A percentile compares a stretch with the other conserved stretches of the same genome.
Evolutionary conservation across 148 eudicot genomes (phyloP).

Genomic region (Pouteria glomerata): DNA sequence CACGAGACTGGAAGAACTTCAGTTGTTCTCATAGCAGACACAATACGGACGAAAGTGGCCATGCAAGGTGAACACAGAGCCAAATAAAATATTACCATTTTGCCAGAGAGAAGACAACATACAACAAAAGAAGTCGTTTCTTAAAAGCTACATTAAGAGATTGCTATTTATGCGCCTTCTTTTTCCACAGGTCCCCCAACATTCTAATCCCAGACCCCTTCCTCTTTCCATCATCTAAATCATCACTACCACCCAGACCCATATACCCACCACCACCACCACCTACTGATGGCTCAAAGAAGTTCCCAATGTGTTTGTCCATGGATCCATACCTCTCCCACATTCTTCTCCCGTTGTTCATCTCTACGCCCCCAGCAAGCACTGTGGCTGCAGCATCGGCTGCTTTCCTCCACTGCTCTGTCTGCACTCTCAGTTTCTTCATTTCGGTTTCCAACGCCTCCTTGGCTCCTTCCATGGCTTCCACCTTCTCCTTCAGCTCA

Average conservation of each 20-base stretch:
- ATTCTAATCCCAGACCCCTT: slow-evolving; percentile 70
- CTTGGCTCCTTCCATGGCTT: slow-evolving; percentile 38
- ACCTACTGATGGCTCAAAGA: slow-evolving; percentile 34
- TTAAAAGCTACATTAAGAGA: background rate
- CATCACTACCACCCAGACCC: slow-evolving; percentile 59
- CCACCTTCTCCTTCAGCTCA: slow-evolving; percentile 40
- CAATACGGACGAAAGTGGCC: background rate
- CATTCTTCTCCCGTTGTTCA: slow-evolving; percentile 41
- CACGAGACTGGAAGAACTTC: no score
- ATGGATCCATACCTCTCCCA: slow-evolving; percentile 77
- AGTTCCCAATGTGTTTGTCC: slow-evolving; percentile 62
- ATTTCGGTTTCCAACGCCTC: slow-evolving; percentile 65
- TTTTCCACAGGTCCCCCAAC: slow-evolving; percentile 94
- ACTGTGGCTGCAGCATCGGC: slow-evolving; percentile 87
- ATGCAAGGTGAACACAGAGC: slow-evolving; percentile 3
- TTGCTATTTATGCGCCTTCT: slow-evolving; percentile 67
- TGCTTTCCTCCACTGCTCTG: slow-evolving; percentile 98
- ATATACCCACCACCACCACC: slow-evolving; percentile 31
- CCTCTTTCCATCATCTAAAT: slow-evolving; percentile 53
- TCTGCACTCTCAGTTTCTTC: slow-evolving; percentile 83
- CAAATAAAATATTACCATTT: slow-evolving; percentile 2
- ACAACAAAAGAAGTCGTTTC: background rate
- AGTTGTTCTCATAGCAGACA: no score
- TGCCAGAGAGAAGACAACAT: background rate
- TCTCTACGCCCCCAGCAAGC: slow-evolving; percentile 53